These are phyloP conservation scores for Talaromyces piceae DNA, from an alignment of 2,329 filamentous ascomycete genomes.

Conservation along the genomic window DNA sequence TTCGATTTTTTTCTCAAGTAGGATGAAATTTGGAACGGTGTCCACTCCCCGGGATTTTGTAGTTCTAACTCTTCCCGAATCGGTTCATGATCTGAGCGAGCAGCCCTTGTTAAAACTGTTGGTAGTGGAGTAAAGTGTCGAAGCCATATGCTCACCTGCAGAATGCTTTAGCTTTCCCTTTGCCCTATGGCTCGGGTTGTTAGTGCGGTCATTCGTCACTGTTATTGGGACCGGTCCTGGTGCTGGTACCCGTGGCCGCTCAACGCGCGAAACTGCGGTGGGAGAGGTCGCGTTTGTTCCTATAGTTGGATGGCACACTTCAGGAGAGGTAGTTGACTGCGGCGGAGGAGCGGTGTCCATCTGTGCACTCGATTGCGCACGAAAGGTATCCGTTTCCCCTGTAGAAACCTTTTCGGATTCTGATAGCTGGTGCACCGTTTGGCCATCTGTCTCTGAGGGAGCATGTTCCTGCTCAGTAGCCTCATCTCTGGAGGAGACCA, in stretches of 20 bases:
- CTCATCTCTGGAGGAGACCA: slow-evolving; percentile 1
- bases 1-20: not conserved
- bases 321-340: not conserved
- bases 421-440: not conserved
- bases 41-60: slow-evolving; percentile 28
- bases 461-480: not conserved
- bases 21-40: slow-evolving; percentile 9
- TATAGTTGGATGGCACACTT: not conserved
- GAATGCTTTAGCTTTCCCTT: slow-evolving; percentile 2
- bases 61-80: slow-evolving; percentile 30
- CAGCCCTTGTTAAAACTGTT: slow-evolving; percentile 26
- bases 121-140: slow-evolving; percentile 19
- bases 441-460: not conserved
- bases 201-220: not conserved
- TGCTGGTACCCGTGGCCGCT: not conserved
- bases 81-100: slow-evolving; percentile 27
- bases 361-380: not conserved
- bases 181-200: slow-evolving; percentile 4
- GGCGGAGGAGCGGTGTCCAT: not conserved
- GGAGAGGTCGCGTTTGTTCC: not conserved
- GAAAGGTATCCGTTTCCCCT: not conserved
- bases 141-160: slow-evolving; percentile 7
- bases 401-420: not conserved
- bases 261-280: not conserved
- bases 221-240: slow-evolving; percentile 5